Base-by-base conservation (phyloP, 2,329 filamentous ascomycete genomes). In the Rutstroemia sp. region DNA sequence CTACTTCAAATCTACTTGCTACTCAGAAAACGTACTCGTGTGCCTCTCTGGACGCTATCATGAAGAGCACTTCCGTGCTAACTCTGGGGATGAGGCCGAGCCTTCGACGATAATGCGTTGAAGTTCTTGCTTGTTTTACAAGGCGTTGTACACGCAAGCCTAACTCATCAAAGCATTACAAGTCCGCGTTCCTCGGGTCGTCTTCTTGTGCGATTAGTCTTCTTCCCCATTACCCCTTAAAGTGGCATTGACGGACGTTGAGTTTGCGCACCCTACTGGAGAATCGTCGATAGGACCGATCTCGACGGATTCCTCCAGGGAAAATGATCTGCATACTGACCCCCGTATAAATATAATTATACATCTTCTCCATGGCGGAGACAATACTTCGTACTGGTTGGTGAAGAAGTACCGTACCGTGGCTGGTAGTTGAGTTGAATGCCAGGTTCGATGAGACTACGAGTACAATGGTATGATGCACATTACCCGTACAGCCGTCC, bases 101-200 rank as follows among this genome's bases (percentile, higher is more conserved):
- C 51, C 27, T 42, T 41, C 8, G 2, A 48, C 23, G 37, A 23
- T 42, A 54, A 54, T 48, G 51, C 51, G 48, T 54, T 54, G 44
- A 54, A 41, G 39, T 16, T 49, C 30, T 34, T 34, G n/a, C 44
- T 54, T 54, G 51, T 54, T 54, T 54, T 41, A 39, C 48, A 48
- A 48, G 21, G 21, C 4, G 23, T n/a, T 48, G 16, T 41, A 41
- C 39, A 16, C 10, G 44, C 51, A 54, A 30, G 44, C 51, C 21
- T 4, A 25, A 48, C 42, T 21, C 23, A 21, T 37, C 46, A n/a
- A 48, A 48, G 37, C 30, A 39, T 19, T n/a, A 38, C 34, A 30
- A 30, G 39, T 14, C 7, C 17, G 39, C 17, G 17, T n/a, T n/a
- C 5, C 6, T 41, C 39, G 39, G 39, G 16, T 41, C 27, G 27